phyloP scores from a whole-genome alignment of 2,329 filamentous ascomycete species.

The Nemania abortiva region DNA sequence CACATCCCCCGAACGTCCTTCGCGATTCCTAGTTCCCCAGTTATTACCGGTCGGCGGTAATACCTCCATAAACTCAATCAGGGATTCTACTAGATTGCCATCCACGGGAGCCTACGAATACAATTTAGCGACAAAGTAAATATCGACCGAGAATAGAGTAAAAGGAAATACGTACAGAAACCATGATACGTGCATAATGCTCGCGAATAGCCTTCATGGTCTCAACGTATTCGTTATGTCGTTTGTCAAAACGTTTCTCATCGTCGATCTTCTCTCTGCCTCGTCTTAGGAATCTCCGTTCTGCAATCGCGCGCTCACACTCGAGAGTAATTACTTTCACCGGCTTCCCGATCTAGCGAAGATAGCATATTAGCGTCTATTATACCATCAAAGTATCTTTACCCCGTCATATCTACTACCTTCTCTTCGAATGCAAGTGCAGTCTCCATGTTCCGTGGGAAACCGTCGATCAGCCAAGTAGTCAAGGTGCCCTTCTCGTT shows the following conservation, averaged over 20 bases:
- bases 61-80: slow-evolving; percentile 13
- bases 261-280: slow-evolving; percentile 37
- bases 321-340: slow-evolving; percentile 35
- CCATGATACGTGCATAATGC: slow-evolving; percentile 30
- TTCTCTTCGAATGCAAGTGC: slow-evolving; percentile 38
- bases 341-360: slow-evolving; percentile 37
- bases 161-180: slow-evolving; percentile 26
- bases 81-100: slow-evolving; percentile 21
- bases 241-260: slow-evolving; percentile 35
- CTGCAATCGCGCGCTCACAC: slow-evolving; percentile 29
- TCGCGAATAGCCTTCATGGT: slow-evolving; percentile 38
- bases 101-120: slow-evolving; percentile 24
- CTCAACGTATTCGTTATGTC: slow-evolving; percentile 39
- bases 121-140: background rate
- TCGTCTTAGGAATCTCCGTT: slow-evolving; percentile 33
- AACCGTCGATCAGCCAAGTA: slow-evolving; percentile 42
- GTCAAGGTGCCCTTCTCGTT: background rate
- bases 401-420: slow-evolving; percentile 22
- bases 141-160: background rate
- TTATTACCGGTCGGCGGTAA: background rate
- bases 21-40: no score
- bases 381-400: background rate
- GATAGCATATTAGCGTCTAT: background rate
- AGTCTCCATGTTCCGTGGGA: slow-evolving; percentile 41
- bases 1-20: no score